Conservation (phyloP, 345 rosid species). For the Corchorus capsularis region DNA sequence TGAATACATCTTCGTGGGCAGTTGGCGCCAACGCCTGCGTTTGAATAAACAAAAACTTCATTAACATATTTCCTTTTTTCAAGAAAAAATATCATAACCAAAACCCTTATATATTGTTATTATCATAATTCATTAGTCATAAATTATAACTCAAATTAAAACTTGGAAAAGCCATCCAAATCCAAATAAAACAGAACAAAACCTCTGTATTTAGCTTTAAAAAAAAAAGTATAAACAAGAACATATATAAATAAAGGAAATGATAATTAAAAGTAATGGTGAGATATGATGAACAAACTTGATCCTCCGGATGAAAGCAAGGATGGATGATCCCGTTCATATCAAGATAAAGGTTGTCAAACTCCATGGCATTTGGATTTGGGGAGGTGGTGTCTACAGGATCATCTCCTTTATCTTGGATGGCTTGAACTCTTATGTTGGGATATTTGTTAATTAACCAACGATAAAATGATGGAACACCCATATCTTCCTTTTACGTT, state of each 20-base stretch:
- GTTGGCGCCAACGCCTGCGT: slow-evolving; percentile 24
- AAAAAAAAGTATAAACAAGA: too few species aligned
- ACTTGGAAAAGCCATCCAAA: too few species aligned
- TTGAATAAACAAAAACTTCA: neutral
- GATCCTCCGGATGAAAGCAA: slow-evolving; percentile 36
- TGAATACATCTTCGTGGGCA: slow-evolving; percentile 26
- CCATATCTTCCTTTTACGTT: slow-evolving; percentile 26
- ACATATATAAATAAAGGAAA: too few species aligned
- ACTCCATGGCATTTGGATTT: slow-evolving; percentile 32
- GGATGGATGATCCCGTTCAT: slow-evolving; percentile 40
- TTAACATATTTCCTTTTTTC: neutral
- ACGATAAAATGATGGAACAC: slow-evolving; percentile 35
- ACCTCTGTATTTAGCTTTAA: too few species aligned
- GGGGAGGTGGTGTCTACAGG: neutral
- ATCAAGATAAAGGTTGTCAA: slow-evolving; percentile 37
- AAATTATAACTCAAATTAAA: too few species aligned
- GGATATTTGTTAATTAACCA: slow-evolving; percentile 37
- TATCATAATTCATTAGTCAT: too few species aligned
- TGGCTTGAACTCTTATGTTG: slow-evolving; percentile 17
- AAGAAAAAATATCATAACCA: neutral
- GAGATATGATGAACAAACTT: neutral
- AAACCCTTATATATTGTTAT: too few species aligned
- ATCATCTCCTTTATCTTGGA: slow-evolving; percentile 4
- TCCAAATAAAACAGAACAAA: too few species aligned
- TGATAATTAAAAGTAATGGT: neutral